A percentile compares a stretch with the other conserved stretches of the same genome.
Evolutionary conservation across 2,329 filamentous ascomycete species (phyloP).

Genomic region (Didymellaceae sp.): DNA sequence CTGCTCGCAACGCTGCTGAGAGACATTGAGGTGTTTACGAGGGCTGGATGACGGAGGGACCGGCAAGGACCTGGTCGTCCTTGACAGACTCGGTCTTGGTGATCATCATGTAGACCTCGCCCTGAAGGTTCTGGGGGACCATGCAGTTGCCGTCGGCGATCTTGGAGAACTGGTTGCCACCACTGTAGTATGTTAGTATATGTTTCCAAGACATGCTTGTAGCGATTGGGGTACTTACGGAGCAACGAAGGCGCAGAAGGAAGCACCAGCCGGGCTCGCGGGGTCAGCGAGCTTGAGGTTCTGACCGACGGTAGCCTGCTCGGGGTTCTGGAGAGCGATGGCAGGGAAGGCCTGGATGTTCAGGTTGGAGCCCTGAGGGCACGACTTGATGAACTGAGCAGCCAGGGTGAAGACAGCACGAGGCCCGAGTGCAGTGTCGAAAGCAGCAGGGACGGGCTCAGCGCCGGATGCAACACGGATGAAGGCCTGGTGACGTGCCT

Average conservation of each 20-base stretch:
- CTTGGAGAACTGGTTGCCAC: constrained; percentile 58
- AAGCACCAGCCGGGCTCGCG: constrained; percentile 52
- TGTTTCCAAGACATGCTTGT: constrained; percentile 32
- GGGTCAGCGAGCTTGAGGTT: constrained; percentile 49
- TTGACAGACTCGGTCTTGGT: constrained; percentile 55
- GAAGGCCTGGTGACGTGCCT: constrained; percentile 76
- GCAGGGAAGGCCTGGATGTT: constrained; percentile 68
- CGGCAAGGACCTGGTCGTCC: constrained; percentile 66
- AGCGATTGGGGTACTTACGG: constrained; percentile 50
- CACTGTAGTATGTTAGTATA: constrained; percentile 37
- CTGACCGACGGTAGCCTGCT: constrained; percentile 50
- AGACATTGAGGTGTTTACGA: constrained; percentile 31
- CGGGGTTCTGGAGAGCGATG: constrained; percentile 60
- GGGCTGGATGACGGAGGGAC: constrained; percentile 48
- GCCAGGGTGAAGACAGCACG: constrained; percentile 76
- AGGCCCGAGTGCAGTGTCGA: constrained; percentile 73
- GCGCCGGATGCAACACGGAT: constrained; percentile 67
- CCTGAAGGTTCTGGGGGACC: constrained; percentile 67
- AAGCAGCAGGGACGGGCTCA: constrained; percentile 69
- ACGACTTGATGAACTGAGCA: constrained; percentile 73
- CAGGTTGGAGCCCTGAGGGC: constrained; percentile 69
- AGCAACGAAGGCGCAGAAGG: constrained; percentile 72
- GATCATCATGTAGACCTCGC: constrained; percentile 72
- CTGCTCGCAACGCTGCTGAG: not conserved
- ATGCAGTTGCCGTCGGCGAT: constrained; percentile 65